Conservation (phyloP, 139 green algal species). For the Coccomyxa sp. region DNA sequence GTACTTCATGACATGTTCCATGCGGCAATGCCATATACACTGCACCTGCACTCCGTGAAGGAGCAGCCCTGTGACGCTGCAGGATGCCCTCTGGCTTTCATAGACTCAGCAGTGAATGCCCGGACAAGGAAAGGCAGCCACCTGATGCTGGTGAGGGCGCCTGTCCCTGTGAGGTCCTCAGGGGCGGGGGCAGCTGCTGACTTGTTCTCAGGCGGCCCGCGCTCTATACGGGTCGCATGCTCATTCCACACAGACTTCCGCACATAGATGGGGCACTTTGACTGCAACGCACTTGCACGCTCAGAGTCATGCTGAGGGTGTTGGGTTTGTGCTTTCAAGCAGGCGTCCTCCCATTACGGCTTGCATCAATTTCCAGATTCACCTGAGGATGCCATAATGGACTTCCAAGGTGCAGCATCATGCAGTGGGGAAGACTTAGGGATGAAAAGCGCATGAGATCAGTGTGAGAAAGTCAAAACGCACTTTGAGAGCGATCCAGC, state of each 20-base stretch:
- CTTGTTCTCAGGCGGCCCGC: neutral
- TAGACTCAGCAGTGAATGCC: neutral
- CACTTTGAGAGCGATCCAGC: slow-evolving; percentile 63
- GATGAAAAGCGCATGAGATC: neutral
- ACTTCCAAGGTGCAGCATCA: no score
- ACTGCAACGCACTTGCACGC: no score
- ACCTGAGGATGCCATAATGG: no score
- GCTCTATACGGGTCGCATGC: neutral
- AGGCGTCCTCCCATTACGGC: no score
- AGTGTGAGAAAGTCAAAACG: neutral
- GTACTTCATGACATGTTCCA: neutral
- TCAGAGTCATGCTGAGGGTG: no score
- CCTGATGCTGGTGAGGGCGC: neutral
- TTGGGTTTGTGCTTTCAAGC: no score
- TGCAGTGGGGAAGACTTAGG: neutral
- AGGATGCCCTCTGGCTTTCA: slow-evolving; percentile 10
- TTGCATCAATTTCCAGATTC: no score
- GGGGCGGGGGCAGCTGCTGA: neutral
- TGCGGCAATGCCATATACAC: slow-evolving; percentile 4
- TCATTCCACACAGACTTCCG: neutral
- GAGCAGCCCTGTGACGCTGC: neutral
- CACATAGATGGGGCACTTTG: neutral
- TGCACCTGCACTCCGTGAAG: neutral
- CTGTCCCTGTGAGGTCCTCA: neutral
- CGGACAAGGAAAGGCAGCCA: no score